A percentile compares a stretch with the other conserved stretches of the same genome.
Evolutionary conservation across 75 land plant genomes (phyloP).

Genomic region (Cupressus sempervirens): DNA sequence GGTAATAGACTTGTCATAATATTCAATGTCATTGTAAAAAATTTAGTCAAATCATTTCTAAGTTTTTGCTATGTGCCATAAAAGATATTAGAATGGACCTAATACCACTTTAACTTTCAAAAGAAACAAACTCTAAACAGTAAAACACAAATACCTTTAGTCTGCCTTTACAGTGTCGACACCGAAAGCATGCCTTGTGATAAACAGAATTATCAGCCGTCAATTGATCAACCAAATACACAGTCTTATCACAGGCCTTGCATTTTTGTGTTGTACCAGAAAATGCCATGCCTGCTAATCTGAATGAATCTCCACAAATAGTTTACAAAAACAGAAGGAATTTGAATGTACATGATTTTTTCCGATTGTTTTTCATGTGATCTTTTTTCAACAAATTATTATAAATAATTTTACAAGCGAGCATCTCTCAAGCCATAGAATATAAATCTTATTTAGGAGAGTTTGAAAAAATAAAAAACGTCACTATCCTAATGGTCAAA

Average conservation of each 20-base stretch:
- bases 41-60: too few species aligned
- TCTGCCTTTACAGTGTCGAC: slow-evolving; percentile 64
- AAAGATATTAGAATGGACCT: background rate
- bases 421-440: too few species aligned
- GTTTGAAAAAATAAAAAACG: too few species aligned
- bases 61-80: too few species aligned
- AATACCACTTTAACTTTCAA: background rate
- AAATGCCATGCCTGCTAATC: slow-evolving; percentile 32
- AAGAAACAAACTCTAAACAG: slow-evolving; percentile 5
- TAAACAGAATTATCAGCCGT: slow-evolving; percentile 46
- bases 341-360: too few species aligned
- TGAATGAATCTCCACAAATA: background rate
- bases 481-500: too few species aligned
- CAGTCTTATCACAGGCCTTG: slow-evolving; percentile 77
- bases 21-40: too few species aligned
- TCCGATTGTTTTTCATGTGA: too few species aligned
- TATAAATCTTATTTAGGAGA: too few species aligned
- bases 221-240: slow-evolving; percentile 65
- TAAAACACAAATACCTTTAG: slow-evolving; percentile 40
- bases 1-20: too few species aligned
- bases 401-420: too few species aligned
- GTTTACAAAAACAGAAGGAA: background rate
- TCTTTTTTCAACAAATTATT: too few species aligned
- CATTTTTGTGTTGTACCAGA: slow-evolving; percentile 67
- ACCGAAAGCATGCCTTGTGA: slow-evolving; percentile 67